Evolutionary conservation across 495 filamentous ascomycete genomes (phyloP).

Genomic region (Tuber microsphaerosporum): DNA sequence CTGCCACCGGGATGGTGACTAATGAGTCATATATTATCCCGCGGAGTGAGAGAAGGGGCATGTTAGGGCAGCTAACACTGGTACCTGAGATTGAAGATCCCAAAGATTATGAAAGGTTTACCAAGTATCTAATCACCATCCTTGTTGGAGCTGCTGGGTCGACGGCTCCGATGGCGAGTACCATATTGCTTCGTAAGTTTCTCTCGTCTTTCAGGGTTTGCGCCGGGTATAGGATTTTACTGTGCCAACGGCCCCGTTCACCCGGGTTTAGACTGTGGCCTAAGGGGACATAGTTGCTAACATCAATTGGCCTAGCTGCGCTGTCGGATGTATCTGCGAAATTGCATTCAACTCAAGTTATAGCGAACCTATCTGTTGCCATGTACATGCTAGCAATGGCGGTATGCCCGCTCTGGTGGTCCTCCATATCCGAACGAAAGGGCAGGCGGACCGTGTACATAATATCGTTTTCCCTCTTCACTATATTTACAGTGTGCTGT

Average conservation of each 20-base stretch:
- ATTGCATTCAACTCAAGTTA: slow-evolving; percentile 57
- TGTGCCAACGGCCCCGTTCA: neutral
- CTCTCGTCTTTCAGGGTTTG: neutral
- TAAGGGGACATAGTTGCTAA: neutral
- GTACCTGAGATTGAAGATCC: slow-evolving; percentile 78
- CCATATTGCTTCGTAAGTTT: slow-evolving; percentile 72
- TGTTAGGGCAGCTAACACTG: slow-evolving; percentile 64
- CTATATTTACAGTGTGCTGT: slow-evolving; percentile 66
- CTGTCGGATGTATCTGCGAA: slow-evolving; percentile 62
- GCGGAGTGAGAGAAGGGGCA: slow-evolving; percentile 60
- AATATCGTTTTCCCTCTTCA: slow-evolving; percentile 69
- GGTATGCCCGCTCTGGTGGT: slow-evolving; percentile 94
- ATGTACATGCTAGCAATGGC: slow-evolving; percentile 87
- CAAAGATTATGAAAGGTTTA: slow-evolving; percentile 60
- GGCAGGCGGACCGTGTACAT: slow-evolving; percentile 83
- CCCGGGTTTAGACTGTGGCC: neutral
- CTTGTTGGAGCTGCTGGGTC: slow-evolving; percentile 68
- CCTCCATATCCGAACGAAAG: slow-evolving; percentile 73
- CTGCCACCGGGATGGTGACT: slow-evolving; percentile 20
- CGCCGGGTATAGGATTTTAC: neutral
- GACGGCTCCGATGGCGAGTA: slow-evolving; percentile 74
- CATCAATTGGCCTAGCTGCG: slow-evolving; percentile 50
- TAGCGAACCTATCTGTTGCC: slow-evolving; percentile 76
- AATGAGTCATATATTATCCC: slow-evolving; percentile 52
- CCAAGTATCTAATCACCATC: slow-evolving; percentile 81